Evolutionary conservation across 768 basidiomycete species (phyloP), one percentile per base, ranked within the genome.

Genomic region (Mrakia frigida): DNA sequence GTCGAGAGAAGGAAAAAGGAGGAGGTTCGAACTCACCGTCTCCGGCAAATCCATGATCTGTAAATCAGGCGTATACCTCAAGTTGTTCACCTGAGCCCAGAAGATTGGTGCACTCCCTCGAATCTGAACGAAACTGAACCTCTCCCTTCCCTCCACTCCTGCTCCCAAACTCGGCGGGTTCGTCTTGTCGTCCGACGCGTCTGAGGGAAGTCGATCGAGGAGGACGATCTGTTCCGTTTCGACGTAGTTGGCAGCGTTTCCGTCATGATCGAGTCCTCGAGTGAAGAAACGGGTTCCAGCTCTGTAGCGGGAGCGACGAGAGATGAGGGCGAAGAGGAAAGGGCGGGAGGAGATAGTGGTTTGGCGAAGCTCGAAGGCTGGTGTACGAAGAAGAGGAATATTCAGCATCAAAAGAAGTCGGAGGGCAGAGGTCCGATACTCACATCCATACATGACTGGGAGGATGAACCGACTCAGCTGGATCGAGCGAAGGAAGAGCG

Each of bases 271-370:
- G 79, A 99, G 87, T 6, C 97, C 97, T 67, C 97, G 90, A 28
- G 93, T 88, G 85, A 98, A 97, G 87, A 96, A 98, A 70, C 97
- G 92, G 21, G 97, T 98, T 7, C 97, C 97, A 39, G 97, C 93
- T 76, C 96, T 89, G 85, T 91, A 92, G 31, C 97, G 91, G 16
- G 93, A 95, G 72, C 95, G 91, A 39, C 97, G 90, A 79, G 94
- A 94, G 80, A 98, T 91, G 80, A 99, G 89, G 80, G 89, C 90
- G 79, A 98, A 86, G 65, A 91, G 89, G 81, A 98, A 85, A 77
- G 90, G 88, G 74, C 89, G 75, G 46, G 4, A 89, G 18, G 90
- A 90, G 81, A 92, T 91, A 79, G 96, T 86, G 78, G 23, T 89
- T 85, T 10, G 89, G 87, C 92, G 90, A 70, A 94, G 84, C 80